Conservation (phyloP, 371 early-diverging fungal genomes). For the Apophysomyces sp. region DNA sequence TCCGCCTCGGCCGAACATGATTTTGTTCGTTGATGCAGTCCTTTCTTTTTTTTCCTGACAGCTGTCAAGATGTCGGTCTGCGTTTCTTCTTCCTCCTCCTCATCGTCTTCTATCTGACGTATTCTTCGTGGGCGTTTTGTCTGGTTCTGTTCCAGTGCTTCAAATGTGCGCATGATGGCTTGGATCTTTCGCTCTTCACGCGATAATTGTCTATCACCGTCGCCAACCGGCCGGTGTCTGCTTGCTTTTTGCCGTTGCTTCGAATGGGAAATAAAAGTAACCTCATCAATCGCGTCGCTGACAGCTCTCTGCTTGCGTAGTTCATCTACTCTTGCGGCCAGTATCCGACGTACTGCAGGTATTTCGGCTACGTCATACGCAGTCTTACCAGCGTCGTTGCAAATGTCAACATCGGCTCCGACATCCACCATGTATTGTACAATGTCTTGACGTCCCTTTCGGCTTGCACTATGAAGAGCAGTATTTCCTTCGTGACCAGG, state of each 20-base stretch:
- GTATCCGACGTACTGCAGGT: slow-evolving; percentile 26
- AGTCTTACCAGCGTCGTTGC: slow-evolving; percentile 52
- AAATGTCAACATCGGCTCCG: slow-evolving; percentile 62
- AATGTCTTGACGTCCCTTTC: slow-evolving; percentile 51
- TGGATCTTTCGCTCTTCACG: slow-evolving; percentile 75
- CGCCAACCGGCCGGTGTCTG: slow-evolving; percentile 12
- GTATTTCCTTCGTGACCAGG: slow-evolving; percentile 61
- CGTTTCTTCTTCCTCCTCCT: slow-evolving; percentile 12
- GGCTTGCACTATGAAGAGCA: slow-evolving; percentile 75
- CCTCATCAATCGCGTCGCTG: slow-evolving; percentile 32
- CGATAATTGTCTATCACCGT: slow-evolving; percentile 25
- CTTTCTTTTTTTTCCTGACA: slow-evolving; percentile 2
- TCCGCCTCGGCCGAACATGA: slow-evolving; percentile 17
- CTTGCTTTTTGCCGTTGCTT: slow-evolving; percentile 35
- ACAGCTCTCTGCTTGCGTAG: slow-evolving; percentile 34
- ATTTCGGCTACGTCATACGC: slow-evolving; percentile 55
- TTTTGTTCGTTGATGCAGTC: slow-evolving; percentile 12
- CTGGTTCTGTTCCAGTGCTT: slow-evolving; percentile 38
- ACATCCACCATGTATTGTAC: slow-evolving; percentile 62
- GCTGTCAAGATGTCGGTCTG: not conserved
- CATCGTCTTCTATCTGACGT: slow-evolving; percentile 31
- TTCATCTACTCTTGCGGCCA: slow-evolving; percentile 45
- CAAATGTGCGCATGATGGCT: slow-evolving; percentile 55
- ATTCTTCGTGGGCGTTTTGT: slow-evolving; percentile 19
- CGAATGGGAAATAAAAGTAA: slow-evolving; percentile 33